Base-by-base conservation (phyloP, 768 basidiomycete species). In the Leccinum uliginosum region DNA sequence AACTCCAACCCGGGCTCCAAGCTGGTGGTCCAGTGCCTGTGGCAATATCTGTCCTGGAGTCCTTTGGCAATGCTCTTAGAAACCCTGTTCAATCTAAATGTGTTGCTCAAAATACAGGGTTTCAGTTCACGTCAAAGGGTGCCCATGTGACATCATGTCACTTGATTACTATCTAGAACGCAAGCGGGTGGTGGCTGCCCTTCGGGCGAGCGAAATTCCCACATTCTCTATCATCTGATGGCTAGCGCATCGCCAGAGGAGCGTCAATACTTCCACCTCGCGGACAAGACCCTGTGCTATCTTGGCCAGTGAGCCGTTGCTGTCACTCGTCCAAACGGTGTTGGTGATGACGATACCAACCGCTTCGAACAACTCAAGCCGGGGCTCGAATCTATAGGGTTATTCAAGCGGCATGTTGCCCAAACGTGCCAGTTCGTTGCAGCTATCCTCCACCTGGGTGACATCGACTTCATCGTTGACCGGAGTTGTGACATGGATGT, bases 71-170 rank as follows among this genome's bases (percentile, higher is more conserved):
- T 64, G 91, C 95, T 19, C 87, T n/a, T n/a, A n/a, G n/a, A n/a
- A n/a, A 93, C 93, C 1, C 83, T 92, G 54, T 88, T 91, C 76
- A 97, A 98, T 67, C 83, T 91, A 49, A 97, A 97, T 66, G 12
- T 98, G 96, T 32, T 87, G 93, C 48, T 97, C 95, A 56, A 94
- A 96, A 71, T 99, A 99, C 72, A 97, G 97, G 98, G 69, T 81
- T 99, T 0, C 97, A 98, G 73, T 98, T 98, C 76, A 91, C 83
- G 53, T 97, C 32, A 87, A 90, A 19, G 95, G 94, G 6, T 82
- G 94, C 4, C 75, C 98, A 0, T 85, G 79, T 48, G 96, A 97
- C 59, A 77, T 93, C 69, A 98, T 98, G 73, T 95, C 93, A 0
- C 84, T 98, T 60, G 94, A 98, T 68, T 98, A 99, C 75, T 96